A percentile compares a stretch with the other conserved stretches of the same genome.
Evolutionary conservation across 345 rosid genomes (phyloP).

Genomic region (Boechera retrofracta): DNA sequence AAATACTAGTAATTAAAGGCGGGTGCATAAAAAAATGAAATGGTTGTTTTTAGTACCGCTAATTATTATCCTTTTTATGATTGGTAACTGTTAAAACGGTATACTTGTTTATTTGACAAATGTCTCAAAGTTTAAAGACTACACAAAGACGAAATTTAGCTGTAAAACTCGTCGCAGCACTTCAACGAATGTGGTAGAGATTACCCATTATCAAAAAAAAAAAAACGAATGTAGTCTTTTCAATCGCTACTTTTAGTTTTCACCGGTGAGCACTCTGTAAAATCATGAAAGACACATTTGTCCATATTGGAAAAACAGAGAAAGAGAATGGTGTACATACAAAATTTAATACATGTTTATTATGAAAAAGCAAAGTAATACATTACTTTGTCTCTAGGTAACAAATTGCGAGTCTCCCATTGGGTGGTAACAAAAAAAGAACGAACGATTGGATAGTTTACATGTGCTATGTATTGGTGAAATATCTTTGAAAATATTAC

Average conservation of each 20-base stretch:
- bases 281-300: neutral
- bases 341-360: neutral
- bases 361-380: conserved; percentile 4
- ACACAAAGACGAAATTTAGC: too few relatives aligned
- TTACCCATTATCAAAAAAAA: too few relatives aligned
- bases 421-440: neutral
- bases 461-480: neutral
- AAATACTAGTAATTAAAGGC: too few relatives aligned
- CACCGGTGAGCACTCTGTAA: neutral
- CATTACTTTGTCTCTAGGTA: conserved; percentile 30
- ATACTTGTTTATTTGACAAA: too few relatives aligned
- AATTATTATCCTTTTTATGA: too few relatives aligned
- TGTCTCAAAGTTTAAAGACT: too few relatives aligned
- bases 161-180: too few relatives aligned
- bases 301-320: neutral
- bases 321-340: neutral
- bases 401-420: neutral
- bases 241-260: neutral
- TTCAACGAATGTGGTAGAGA: neutral
- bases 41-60: too few relatives aligned
- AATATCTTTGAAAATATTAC: neutral
- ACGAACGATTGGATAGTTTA: neutral
- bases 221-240: neutral
- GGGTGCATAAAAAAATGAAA: too few relatives aligned
- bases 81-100: too few relatives aligned